Evolutionary conservation across 306 rosid genomes (phyloP).

Genomic region (Vigna hirtella): DNA sequence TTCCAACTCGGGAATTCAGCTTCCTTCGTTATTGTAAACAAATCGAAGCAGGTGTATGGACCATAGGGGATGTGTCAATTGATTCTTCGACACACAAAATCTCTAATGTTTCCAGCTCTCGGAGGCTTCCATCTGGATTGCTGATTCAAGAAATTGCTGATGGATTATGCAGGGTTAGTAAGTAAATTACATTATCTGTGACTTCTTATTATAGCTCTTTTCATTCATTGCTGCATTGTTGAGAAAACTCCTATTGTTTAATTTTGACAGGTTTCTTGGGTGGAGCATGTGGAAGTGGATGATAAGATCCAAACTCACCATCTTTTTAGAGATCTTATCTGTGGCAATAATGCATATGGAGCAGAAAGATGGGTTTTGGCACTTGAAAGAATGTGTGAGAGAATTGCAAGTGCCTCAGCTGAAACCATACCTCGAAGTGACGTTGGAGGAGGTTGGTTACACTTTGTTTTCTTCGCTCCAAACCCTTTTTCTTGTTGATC

Average conservation of each 20-base stretch:
- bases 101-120: conserved; percentile 32
- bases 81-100: conserved; percentile 37
- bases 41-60: conserved; percentile 60
- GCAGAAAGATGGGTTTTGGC: conserved; percentile 75
- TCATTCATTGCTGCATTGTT: not conserved
- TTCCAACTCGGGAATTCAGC: conserved; percentile 56
- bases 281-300: conserved; percentile 76
- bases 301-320: conserved; percentile 56
- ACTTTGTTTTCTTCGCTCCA: not conserved
- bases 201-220: not conserved
- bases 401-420: conserved; percentile 43
- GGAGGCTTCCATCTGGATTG: conserved; percentile 88
- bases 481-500: not conserved
- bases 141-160: conserved; percentile 59
- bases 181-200: not conserved
- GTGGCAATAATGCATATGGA: conserved; percentile 55
- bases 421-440: conserved; percentile 37
- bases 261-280: conserved; percentile 67
- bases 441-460: conserved; percentile 49
- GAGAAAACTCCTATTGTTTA: not conserved
- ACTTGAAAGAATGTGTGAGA: conserved; percentile 75
- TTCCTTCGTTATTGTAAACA: conserved; percentile 71
- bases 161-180: conserved; percentile 47
- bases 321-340: conserved; percentile 57
- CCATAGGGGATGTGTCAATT: conserved; percentile 66